Conservation (phyloP, 495 filamentous ascomycete genomes). For the Penicillium chermesinum region DNA sequence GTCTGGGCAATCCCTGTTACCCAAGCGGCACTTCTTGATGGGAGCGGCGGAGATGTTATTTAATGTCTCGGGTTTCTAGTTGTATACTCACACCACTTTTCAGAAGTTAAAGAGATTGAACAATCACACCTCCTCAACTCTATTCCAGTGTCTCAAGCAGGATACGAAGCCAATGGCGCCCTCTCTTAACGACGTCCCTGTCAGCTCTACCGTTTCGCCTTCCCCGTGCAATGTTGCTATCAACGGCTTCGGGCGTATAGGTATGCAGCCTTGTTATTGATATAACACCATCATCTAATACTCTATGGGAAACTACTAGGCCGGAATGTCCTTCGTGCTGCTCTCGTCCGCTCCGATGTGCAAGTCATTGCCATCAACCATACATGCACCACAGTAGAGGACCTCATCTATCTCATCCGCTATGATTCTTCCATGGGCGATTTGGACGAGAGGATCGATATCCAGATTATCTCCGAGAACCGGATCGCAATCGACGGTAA, state of each 20-base stretch:
- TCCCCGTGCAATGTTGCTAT: conserved; percentile 27
- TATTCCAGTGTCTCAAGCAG: too few relatives aligned
- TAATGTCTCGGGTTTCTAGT: neutral
- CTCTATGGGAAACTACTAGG: too few relatives aligned
- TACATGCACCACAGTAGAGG: conserved; percentile 29
- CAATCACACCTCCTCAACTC: too few relatives aligned
- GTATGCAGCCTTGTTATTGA: conserved; percentile 12
- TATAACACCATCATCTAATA: too few relatives aligned
- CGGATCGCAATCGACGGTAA: conserved; percentile 24
- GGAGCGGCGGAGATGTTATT: neutral
- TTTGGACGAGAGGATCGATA: conserved; percentile 22
- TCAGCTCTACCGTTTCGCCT: conserved; percentile 5
- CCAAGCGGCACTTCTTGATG: neutral
- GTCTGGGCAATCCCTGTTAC: neutral
- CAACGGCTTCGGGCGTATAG: conserved; percentile 34
- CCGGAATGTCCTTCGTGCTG: conserved; percentile 34
- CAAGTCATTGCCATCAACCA: conserved; percentile 35
- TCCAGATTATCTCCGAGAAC: conserved; percentile 24
- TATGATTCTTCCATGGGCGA: conserved; percentile 35
- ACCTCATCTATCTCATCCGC: conserved; percentile 35
- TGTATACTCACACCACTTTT: too few relatives aligned
- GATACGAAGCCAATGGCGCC: conserved; percentile 18
- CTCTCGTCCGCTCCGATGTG: conserved; percentile 27
- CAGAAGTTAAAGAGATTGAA: too few relatives aligned
- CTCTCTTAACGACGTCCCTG: conserved; percentile 23